A percentile compares a stretch with the other conserved stretches of the same genome.
These are phyloP conservation scores for Pichia sp. DNA, from an alignment of 1,139 yeast genomes.

Conservation along the genomic window DNA sequence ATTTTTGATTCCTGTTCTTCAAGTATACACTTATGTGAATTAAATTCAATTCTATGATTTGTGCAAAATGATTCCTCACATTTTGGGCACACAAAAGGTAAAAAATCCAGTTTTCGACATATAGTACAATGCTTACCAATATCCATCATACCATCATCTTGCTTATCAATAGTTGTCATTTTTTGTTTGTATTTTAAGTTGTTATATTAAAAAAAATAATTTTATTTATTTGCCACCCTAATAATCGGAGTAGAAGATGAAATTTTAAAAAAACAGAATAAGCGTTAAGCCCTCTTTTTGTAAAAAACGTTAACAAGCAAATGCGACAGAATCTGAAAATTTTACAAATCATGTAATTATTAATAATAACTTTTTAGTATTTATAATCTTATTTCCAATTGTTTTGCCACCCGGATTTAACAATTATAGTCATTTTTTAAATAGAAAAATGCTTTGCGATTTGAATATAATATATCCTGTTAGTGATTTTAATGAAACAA, in stretches of 20 bases:
- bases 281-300: too few species aligned
- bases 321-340: too few species aligned
- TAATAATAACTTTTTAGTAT: neutral
- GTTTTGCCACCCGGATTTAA: neutral
- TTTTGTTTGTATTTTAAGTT: too few species aligned
- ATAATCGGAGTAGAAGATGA: too few species aligned
- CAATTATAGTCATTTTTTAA: too few species aligned
- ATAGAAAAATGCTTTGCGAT: constrained; percentile 50
- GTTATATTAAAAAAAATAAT: too few species aligned
- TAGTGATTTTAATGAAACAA: constrained; percentile 37
- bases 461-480: constrained; percentile 82
- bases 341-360: neutral
- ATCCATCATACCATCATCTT: constrained; percentile 40
- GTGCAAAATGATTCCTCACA: constrained; percentile 56
- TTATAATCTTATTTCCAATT: too few species aligned
- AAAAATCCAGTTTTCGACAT: constrained; percentile 61
- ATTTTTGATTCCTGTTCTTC: constrained; percentile 15
- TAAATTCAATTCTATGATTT: constrained; percentile 39
- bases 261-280: too few species aligned
- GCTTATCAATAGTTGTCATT: constrained; percentile 14
- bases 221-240: neutral
- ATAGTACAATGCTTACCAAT: constrained; percentile 62
- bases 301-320: too few species aligned
- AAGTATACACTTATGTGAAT: constrained; percentile 20
- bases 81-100: constrained; percentile 58